phyloP scores from a whole-genome alignment of 2,329 filamentous ascomycete species.

The Beauveria scarabaeidicola region DNA sequence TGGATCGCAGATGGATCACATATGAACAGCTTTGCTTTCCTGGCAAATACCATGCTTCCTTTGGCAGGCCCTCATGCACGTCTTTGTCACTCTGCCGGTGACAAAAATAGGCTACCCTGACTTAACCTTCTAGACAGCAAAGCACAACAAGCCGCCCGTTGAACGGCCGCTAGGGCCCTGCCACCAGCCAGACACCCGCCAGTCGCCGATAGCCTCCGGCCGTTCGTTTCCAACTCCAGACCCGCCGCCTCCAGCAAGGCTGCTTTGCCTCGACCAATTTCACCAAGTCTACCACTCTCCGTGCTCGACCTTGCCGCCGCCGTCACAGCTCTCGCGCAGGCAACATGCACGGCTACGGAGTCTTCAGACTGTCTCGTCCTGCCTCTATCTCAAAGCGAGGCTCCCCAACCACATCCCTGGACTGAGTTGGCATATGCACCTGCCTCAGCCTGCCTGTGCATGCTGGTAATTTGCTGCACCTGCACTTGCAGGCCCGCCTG shows the following conservation, averaged over 20 bases:
- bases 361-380: neutral
- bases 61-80: neutral
- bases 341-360: neutral
- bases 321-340: neutral
- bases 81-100: conserved; percentile 1
- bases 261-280: neutral
- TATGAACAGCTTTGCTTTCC: neutral
- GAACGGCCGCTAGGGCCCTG: neutral
- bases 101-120: neutral
- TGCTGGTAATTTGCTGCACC: conserved; percentile 9
- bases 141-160: conserved; percentile 2
- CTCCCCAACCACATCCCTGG: neutral
- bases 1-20: neutral
- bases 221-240: neutral
- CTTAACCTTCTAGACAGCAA: neutral
- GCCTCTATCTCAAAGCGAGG: neutral
- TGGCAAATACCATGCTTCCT: neutral
- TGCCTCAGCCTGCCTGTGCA: conserved; percentile 1
- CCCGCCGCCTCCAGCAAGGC: neutral
- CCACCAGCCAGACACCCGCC: conserved; percentile 1
- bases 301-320: neutral
- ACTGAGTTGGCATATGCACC: conserved; percentile 2
- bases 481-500: conserved; percentile 9
- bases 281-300: neutral
- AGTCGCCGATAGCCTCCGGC: conserved; percentile 7